A percentile compares a stretch with the other conserved stretches of the same genome.
phyloP scores from a whole-genome alignment of 345 rosid species.

The Syzygium aqueum region DNA sequence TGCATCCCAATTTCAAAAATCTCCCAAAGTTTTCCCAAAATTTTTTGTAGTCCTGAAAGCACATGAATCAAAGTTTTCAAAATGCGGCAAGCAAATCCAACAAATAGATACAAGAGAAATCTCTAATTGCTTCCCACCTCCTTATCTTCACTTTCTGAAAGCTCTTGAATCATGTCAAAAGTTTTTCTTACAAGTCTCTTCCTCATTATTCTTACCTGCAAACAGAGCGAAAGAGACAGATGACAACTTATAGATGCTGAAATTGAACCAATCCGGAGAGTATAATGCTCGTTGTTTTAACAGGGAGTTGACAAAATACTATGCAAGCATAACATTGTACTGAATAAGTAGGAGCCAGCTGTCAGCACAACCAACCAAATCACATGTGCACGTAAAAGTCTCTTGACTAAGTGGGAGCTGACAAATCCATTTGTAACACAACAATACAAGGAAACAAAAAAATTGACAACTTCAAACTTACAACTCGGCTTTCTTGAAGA shows the following conservation, averaged over 20 bases:
- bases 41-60: constrained; percentile 79
- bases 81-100: not conserved
- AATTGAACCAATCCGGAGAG: not conserved
- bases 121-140: constrained; percentile 40
- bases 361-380: not conserved
- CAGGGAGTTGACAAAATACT: not conserved
- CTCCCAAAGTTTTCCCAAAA: constrained; percentile 98
- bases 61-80: not conserved
- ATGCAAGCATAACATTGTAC: not conserved
- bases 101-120: not conserved
- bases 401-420: not conserved
- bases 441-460: not conserved
- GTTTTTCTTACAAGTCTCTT: constrained; percentile 95
- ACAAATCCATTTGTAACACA: not conserved
- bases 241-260: not conserved
- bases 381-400: not conserved
- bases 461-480: constrained; percentile 17
- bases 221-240: not conserved
- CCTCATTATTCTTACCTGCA: constrained; percentile 91
- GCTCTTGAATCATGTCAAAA: constrained; percentile 92
- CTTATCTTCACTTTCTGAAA: constrained; percentile 74
- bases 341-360: not conserved
- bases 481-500: constrained; percentile 90
- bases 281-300: not conserved
- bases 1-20: constrained; percentile 84